Base-by-base conservation (phyloP, 2,329 filamentous ascomycete species). In the Pseudogymnoascus sp. region DNA sequence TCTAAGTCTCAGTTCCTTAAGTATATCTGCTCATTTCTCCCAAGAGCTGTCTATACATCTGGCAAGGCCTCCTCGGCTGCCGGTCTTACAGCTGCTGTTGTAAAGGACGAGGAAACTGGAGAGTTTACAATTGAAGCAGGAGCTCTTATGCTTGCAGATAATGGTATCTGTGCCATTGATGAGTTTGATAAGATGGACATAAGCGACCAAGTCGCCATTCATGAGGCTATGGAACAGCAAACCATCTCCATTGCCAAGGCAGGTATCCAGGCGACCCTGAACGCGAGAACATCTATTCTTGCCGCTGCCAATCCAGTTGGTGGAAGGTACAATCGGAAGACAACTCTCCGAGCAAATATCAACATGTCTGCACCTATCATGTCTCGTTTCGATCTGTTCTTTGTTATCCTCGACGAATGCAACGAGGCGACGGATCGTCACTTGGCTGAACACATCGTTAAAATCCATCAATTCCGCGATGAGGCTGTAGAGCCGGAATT, bases 111-210 rank as follows among this genome's bases (percentile, higher is more conserved):
- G 73, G 95, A 99, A 77, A 99, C 95, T 18, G 95, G 95, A 68
- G 95, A 99, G 73, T 97, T 97, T 75, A 99, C 95, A 12, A 99
- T 99, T 70, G 95, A 99, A 78, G 95, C 95, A 5, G 95, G 95
- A 78, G 95, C 95, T 11, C 85, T 99, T 64, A 97, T 99, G 95
- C 81, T 99, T 66, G 95, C 95, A 21, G 88, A 97, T 72, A 97
- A 96, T 69, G 95, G 95, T 62, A 96, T 97, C 71, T 99, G 95
- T 76, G 93, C 92, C 65, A 99, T 99, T 74, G 95, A 99, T 73
- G 95, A 99, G 75, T 99, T 99, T 71, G 95, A 99, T 84, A 99
- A 99, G 80, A 99, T 99, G 95, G 95, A 99, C 72, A 90, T 99
- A 66, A 86, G 80, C 62, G 95, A 99, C 75, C 95, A 99, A 78